Base-by-base conservation (phyloP, 2,329 filamentous ascomycete species). In the Fusarium graminum region DNA sequence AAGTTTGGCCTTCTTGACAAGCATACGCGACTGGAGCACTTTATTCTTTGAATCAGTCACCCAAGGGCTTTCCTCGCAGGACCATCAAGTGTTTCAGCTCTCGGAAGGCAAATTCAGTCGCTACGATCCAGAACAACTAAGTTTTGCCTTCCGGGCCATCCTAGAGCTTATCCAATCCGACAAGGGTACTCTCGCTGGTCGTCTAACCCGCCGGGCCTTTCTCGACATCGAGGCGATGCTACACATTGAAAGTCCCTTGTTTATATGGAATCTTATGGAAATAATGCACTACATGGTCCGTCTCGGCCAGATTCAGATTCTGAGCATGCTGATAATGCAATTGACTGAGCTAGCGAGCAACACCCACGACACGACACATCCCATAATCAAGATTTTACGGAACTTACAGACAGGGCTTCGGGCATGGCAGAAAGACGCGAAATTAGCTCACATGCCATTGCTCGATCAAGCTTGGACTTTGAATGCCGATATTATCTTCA, bases 231-330 rank as follows among this genome's bases (percentile, higher is more conserved):
- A 65, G 8, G 26, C 61, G 0, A 59, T 65, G 49, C 30, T 64
- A 0, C 36, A 65, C 1, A 26, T 51, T 6, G 62, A 65, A 6
- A 59, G 47, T 7, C 62, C 62, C 11, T 14, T 65, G 8, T 65
- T 65, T 16, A 64, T 65, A 2, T 65, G 62, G 62, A 65, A 65
- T 13, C 30, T 64, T 3, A 5, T 65, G 12, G 62, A 65, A 42
- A 59, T 65, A 7, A 42, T 64, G 26, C 40, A 59, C 32, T 41
- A 39, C 19, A 54, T 65, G 39, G 61, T 50, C 4, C 47, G 32
- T 2, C 41, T 45, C 9, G 43, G 43, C 4, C 59, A 63, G 4
- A 39, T 47, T 0, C 52, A 53, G 22, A 39, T 65, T 7, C 45
- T 65, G 5, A 19, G 19, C 3, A 64, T 65, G 30, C 44, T 65